A percentile compares a stretch with the other conserved stretches of the same genome.
Conservation (phyloP, 139 green algal species). For the Micromonas commoda region DNA sequence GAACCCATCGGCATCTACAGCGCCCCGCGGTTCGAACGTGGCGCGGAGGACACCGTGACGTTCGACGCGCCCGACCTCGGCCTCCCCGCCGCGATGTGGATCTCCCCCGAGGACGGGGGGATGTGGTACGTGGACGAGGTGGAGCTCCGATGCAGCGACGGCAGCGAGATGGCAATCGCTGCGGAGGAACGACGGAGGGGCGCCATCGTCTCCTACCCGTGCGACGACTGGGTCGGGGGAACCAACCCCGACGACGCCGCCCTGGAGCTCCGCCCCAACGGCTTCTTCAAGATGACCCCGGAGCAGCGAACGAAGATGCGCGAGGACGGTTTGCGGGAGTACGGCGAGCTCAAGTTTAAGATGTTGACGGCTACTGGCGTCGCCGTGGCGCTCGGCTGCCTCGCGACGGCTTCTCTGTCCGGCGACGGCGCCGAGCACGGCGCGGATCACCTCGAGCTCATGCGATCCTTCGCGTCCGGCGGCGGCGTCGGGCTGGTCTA, state of each 20-base stretch:
- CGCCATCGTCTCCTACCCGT: not conserved
- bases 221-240: not conserved
- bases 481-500: not conserved
- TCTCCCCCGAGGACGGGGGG: not conserved
- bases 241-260: not conserved
- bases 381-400: not conserved
- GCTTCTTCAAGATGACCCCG: not conserved
- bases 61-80: not conserved
- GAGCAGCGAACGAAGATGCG: not conserved
- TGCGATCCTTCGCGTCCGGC: constrained; percentile 1
- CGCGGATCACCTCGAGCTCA: not conserved
- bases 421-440: too few species aligned
- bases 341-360: not conserved
- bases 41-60: not conserved
- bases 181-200: not conserved
- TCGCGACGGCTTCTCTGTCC: not conserved
- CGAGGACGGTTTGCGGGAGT: not conserved
- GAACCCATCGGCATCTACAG: not conserved
- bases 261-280: not conserved
- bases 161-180: not conserved
- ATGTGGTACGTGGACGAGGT: not conserved
- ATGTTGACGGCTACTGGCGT: not conserved
- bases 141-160: not conserved
- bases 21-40: not conserved
- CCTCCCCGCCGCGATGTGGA: not conserved